Percentiles rank a stretch among this genome's conserved stretches.
These are phyloP conservation scores for Lophiotrema nucula DNA, from an alignment of 495 filamentous ascomycete species.

Conservation along the genomic window DNA sequence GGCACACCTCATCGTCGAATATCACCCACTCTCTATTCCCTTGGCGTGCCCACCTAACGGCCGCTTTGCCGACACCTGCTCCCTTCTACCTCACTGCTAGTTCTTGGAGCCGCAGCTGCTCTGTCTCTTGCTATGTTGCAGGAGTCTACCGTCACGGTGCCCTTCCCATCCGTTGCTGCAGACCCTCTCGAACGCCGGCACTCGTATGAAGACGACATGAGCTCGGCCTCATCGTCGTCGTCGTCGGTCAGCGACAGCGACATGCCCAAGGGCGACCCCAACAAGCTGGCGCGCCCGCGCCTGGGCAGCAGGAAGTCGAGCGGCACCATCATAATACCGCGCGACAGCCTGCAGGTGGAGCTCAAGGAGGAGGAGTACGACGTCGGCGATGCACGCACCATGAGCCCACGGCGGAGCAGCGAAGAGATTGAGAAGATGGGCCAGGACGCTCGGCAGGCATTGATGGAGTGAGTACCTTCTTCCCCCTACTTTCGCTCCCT, in stretches of 20 bases:
- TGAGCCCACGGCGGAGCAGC: constrained; percentile 89
- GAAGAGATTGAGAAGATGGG: constrained; percentile 84
- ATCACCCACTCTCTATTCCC: not conserved
- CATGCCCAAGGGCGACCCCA: constrained; percentile 11
- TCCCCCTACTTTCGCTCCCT: constrained; percentile 7
- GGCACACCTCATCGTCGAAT: not conserved
- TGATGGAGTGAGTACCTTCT: constrained; percentile 58
- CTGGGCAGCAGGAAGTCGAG: constrained; percentile 68
- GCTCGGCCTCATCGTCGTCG: constrained; percentile 26
- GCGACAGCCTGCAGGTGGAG: constrained; percentile 67
- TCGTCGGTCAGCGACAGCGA: constrained; percentile 25
- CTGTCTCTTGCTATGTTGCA: constrained; percentile 9
- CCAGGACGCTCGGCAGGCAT: constrained; percentile 67
- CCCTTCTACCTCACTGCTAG: not conserved
- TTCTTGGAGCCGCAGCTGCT: not conserved
- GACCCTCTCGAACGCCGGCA: not conserved
- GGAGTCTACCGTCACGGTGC: not conserved
- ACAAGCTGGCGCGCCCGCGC: constrained; percentile 21
- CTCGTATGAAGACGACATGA: constrained; percentile 25
- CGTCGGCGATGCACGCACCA: constrained; percentile 83
- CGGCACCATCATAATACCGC: constrained; percentile 76
- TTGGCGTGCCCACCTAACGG: not conserved
- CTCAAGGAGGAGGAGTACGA: constrained; percentile 66
- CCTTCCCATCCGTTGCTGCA: constrained; percentile 6
- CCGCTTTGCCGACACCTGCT: constrained; percentile 5